Percentiles rank a stretch among this genome's conserved stretches.
phyloP scores from a whole-genome alignment of 169 alveolate genomes.

The Amoebophrya sp. region DNA sequence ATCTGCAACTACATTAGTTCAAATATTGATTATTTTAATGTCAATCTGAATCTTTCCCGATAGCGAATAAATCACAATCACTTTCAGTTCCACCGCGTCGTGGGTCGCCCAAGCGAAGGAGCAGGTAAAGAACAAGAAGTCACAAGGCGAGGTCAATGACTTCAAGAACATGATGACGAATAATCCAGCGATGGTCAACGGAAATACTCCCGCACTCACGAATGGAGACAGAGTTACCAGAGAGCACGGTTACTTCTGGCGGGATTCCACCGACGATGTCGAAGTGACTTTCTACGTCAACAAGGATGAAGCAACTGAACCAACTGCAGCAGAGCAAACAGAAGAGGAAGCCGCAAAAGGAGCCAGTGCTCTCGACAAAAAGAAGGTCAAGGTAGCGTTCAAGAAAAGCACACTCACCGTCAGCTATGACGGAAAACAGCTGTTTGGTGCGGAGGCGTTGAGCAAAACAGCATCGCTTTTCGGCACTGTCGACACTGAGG shows the following conservation, averaged over 20 bases:
- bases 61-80: background rate
- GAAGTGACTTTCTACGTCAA: background rate
- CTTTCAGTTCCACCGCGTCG: no score
- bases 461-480: background rate
- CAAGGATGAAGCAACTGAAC: background rate
- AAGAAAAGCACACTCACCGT: background rate
- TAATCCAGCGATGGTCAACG: background rate
- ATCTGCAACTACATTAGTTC: background rate
- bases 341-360: no score
- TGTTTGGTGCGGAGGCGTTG: no score
- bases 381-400: background rate
- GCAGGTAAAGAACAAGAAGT: no score
- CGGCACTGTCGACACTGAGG: background rate
- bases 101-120: no score
- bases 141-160: no score
- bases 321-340: background rate
- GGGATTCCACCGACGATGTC: background rate
- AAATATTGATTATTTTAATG: background rate
- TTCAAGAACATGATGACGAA: no score
- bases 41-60: background rate
- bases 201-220: background rate
- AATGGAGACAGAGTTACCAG: background rate
- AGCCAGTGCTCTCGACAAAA: background rate
- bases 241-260: background rate
- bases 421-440: background rate